Evolutionary conservation across 1,284 basidiomycete genomes (phyloP), one percentile per base, ranked within the genome.

Genomic region (Ceratobasidium sp.): DNA sequence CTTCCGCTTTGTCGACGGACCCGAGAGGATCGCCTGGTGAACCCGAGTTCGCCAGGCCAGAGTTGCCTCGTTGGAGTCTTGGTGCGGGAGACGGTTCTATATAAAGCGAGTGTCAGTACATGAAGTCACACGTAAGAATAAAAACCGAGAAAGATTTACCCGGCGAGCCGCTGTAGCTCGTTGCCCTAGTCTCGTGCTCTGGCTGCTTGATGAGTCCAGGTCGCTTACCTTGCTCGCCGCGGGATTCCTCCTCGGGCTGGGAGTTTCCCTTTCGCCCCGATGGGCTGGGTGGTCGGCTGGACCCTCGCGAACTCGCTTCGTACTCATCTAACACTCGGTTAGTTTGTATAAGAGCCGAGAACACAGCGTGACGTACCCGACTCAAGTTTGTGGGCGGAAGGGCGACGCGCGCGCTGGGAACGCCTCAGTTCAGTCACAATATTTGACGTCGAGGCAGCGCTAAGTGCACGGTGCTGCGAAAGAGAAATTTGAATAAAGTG

Each of bases 201-300:
- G 54, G 67, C 34, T 70, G 67, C 54, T 2, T 29, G 8, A 70
- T 70, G 9, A 5, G 54, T 15, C 67, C 67, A 29, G 67, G 51
- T 17, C 44, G 34, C 15, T 19, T 37, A 25, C 67, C 67, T 57
- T 37, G 51, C 6, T 19, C 2, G 54, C 67, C 52, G 37, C 1
- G 13, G 29, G 19, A 8, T n/a, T 54, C n/a, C 29, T 59, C 25
- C 56, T 57, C 32, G 8, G 19, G 25, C 9, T 57, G 29, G 17
- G 13, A 1, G 7, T 8, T 51, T n/a, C 15, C 4, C n/a, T 37
- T 44, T 6, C 43, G 43, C 7, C 43, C n/a, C n/a, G n/a, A n/a
- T 51, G 67, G 67, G 25, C 32, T 70, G 34, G 52, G 67, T 11
- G 37, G 11, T 40, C 37, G 37, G 40, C 52, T 57, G 15, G 67